Conservation (phyloP, 164 flowering plant species). For the Paratinospora sagittata region DNA sequence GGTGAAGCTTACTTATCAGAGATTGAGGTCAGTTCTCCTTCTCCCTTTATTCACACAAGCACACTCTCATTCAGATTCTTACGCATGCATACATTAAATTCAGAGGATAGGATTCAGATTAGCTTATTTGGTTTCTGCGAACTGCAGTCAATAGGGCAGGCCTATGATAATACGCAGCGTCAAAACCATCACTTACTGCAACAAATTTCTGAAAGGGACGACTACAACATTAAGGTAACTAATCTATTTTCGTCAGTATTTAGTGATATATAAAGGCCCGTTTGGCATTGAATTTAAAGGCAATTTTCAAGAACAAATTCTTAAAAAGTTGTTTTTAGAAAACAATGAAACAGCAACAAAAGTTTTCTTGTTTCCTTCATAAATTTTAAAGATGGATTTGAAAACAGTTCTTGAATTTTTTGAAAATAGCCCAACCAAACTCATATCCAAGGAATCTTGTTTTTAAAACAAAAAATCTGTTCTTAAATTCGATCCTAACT, state of each 20-base stretch:
- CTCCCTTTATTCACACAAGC: neutral
- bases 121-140: constrained; percentile 14
- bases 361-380: too few relatives aligned
- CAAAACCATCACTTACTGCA: constrained; percentile 94
- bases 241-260: neutral
- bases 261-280: neutral
- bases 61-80: too few relatives aligned
- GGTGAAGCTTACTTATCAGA: constrained; percentile 85
- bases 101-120: neutral
- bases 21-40: constrained; percentile 65
- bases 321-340: too few relatives aligned
- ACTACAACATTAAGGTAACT: constrained; percentile 90
- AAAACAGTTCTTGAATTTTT: too few relatives aligned
- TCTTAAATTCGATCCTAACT: too few relatives aligned
- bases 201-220: constrained; percentile 96
- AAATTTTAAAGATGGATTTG: too few relatives aligned
- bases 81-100: neutral
- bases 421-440: too few relatives aligned
- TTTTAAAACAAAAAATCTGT: too few relatives aligned
- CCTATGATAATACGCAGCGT: constrained; percentile 92
- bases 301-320: too few relatives aligned
- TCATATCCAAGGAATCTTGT: too few relatives aligned
- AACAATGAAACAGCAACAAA: too few relatives aligned
- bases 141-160: constrained; percentile 89
- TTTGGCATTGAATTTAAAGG: neutral